Percentiles rank a stretch among this genome's conserved stretches.
Conservation (phyloP, 176 grass and related monocot genomes). For the Tillandsia fasciculata region DNA sequence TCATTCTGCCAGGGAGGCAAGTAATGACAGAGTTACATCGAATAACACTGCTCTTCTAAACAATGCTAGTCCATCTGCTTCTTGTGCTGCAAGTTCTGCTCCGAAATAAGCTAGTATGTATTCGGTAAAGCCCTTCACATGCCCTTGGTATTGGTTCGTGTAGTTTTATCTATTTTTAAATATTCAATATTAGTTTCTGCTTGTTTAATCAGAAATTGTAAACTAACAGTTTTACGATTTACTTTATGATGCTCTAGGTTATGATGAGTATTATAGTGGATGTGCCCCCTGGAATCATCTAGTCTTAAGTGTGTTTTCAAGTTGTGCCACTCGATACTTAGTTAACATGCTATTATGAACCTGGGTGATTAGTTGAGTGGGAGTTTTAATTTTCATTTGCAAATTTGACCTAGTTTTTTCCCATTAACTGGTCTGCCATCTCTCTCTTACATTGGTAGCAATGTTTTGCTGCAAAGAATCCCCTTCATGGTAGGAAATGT, state of each 20-base stretch:
- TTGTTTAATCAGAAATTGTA: not conserved
- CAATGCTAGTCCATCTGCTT: constrained; percentile 19
- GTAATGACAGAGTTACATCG: constrained; percentile 25
- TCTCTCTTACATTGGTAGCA: too few species aligned
- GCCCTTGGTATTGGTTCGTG: not conserved
- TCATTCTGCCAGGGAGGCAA: constrained; percentile 11
- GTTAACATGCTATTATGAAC: not conserved
- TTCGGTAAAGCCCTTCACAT: constrained; percentile 26
- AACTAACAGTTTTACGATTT: not conserved
- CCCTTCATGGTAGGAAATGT: too few species aligned
- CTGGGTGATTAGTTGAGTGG: not conserved
- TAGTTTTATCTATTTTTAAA: not conserved
- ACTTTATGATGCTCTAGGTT: not conserved
- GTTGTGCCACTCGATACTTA: not conserved
- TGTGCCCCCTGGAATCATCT: not conserved
- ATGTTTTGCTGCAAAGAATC: too few species aligned
- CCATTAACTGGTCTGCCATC: too few species aligned
- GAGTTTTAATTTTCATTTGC: not conserved
- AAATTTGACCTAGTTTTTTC: not conserved
- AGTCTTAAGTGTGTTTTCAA: not conserved
- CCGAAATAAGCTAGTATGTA: constrained; percentile 32
- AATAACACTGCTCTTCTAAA: constrained; percentile 16
- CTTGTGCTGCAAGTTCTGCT: constrained; percentile 36
- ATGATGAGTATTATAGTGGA: not conserved
- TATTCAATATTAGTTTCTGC: not conserved